phyloP scores from a whole-genome alignment of 768 basidiomycete species.

The Roridomyces roridus region DNA sequence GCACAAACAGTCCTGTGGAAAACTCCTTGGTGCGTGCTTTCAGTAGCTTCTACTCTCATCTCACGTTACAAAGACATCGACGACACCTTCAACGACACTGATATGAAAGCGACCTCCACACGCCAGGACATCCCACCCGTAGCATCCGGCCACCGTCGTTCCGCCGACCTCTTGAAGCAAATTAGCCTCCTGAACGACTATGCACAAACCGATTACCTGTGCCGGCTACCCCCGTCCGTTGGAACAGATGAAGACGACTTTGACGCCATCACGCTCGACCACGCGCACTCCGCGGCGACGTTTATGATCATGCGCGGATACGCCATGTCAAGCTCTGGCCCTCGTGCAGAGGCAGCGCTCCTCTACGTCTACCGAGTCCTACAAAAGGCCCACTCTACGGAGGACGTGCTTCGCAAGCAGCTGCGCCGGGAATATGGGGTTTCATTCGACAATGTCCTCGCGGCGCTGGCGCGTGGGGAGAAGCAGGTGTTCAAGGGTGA shows the following conservation, averaged over 20 bases:
- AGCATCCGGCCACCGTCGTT: conserved; percentile 5
- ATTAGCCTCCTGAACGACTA: conserved; percentile 15
- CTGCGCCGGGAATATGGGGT: conserved; percentile 12
- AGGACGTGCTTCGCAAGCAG: conserved; percentile 6
- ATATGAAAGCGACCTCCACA: neutral
- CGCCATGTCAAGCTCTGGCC: conserved; percentile 1
- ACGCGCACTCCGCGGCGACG: conserved; percentile 3
- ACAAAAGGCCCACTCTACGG: conserved; percentile 6
- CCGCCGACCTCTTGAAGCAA: conserved; percentile 15
- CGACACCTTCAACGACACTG: conserved; percentile 2
- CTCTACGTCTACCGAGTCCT: conserved; percentile 18
- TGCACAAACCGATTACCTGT: conserved; percentile 12
- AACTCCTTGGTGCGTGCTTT: conserved; percentile 5
- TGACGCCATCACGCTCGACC: conserved; percentile 1
- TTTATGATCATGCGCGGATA: too few relatives aligned
- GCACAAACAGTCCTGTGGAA: conserved; percentile 15
- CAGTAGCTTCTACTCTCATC: neutral
- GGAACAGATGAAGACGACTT: too few relatives aligned
- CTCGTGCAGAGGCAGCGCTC: conserved; percentile 12
- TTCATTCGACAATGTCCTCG: conserved; percentile 13
- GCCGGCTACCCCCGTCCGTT: too few relatives aligned
- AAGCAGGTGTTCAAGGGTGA: conserved; percentile 1
- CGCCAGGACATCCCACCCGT: conserved; percentile 1
- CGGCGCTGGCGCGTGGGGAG: neutral
- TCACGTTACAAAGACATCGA: conserved; percentile 5